A percentile compares a stretch with the other conserved stretches of the same genome.
Conservation (phyloP, 1,139 yeast genomes). For the Diutina siamensis region DNA sequence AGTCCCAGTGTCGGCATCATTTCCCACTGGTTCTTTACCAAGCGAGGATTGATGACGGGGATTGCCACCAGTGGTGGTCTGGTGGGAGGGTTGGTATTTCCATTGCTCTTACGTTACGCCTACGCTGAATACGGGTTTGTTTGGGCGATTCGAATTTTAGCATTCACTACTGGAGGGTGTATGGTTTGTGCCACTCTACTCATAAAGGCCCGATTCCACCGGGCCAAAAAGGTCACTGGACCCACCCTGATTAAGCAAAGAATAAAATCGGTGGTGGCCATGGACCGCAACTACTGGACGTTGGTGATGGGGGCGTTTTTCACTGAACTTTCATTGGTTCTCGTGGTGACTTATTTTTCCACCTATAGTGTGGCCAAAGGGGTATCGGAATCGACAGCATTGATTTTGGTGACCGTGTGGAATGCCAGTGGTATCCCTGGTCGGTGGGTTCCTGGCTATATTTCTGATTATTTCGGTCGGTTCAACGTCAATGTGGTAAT, state of each 20-base stretch:
- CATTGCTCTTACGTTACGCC: conserved; percentile 42
- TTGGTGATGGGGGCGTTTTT: conserved; percentile 26
- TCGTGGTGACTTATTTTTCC: conserved; percentile 41
- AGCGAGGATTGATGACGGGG: conserved; percentile 45
- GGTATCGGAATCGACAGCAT: conserved; percentile 36
- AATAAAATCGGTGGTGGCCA: not conserved
- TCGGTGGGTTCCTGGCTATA: conserved; percentile 43
- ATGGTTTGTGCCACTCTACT: conserved; percentile 27
- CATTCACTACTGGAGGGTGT: conserved; percentile 14
- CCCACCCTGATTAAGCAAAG: not conserved
- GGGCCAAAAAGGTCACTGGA: not conserved
- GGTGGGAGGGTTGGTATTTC: conserved; percentile 51
- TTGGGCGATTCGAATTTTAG: conserved; percentile 46
- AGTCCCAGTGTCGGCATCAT: conserved; percentile 46
- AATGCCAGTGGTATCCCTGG: conserved; percentile 54
- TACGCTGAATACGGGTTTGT: conserved; percentile 42
- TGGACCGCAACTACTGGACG: not conserved
- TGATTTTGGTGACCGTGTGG: conserved; percentile 40
- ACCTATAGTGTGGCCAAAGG: conserved; percentile 46
- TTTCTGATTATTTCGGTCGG: conserved; percentile 44
- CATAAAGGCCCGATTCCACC: conserved; percentile 35
- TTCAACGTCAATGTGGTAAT: conserved; percentile 41
- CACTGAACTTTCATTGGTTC: conserved; percentile 44
- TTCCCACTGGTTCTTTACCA: conserved; percentile 44
- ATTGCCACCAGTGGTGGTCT: conserved; percentile 54